Base-by-base conservation (phyloP, 2,329 filamentous ascomycete genomes). In the Pleoardoris graminearum region DNA sequence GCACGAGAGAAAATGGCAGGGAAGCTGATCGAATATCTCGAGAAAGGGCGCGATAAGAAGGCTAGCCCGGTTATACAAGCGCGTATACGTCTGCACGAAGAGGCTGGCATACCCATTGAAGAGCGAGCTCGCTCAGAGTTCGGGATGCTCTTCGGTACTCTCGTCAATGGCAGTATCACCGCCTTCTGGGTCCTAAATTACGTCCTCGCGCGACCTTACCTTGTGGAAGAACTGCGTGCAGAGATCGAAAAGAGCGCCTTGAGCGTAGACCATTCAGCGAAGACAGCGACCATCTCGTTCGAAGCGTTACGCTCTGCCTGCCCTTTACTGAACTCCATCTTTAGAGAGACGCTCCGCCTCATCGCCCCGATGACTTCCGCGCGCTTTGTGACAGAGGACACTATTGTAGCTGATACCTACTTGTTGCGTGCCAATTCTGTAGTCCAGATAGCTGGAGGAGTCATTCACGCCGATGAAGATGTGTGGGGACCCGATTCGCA, bases 161-260 rank as follows among this genome's bases (percentile, higher is more conserved):
- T 77, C 1, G 67, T 70, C 36, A 81, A 81, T 57, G 76, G 77
- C 0, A 63, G 72, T 3, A 75, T 76, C 0, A 70, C 76, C 0
- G 60, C 65, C 0, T 81, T 80, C 63, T 81, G 79, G 79, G 50
- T 75, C 1, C 30, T 81, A 0, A 74, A 69, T 53, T 72, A 79
- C 33, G 59, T 81, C 7, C 78, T 70, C 60, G 75, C 74, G 4
- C 68, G 74, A 1, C 71, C 75, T 0, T 57, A 60, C 1, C 57
- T 80, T 0, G 67, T 79, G 1, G 47, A 57, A 0, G 69, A 74
- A n/a, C 59, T 80, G 3, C 70, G 77, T 0, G 50, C 70, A 0
- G 79, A 81, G 53, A 59, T 80, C 2, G 54, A 17, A 14, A 43
- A 32, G 16, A 21, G 27, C 17, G 39, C 39, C 7, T 30, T 43